Evolutionary conservation across 352 stramenopile species (phyloP).

Genomic region (Thraustochytrium sp.): DNA sequence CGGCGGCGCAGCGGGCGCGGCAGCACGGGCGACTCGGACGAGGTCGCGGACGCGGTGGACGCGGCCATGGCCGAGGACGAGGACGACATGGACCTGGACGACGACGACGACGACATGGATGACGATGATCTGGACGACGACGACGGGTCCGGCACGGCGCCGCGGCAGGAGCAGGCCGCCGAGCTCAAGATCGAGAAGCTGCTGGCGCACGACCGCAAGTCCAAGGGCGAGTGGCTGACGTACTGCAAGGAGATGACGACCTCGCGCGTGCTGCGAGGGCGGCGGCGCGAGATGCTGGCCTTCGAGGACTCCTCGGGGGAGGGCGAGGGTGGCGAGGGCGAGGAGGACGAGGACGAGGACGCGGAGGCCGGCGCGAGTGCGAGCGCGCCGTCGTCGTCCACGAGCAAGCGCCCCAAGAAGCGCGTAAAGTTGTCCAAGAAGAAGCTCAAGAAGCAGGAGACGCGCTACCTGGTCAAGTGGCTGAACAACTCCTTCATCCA

Average conservation of each 20-base stretch:
- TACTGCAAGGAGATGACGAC: conserved; percentile 28
- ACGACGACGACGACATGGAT: neutral
- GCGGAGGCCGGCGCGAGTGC: too few species aligned
- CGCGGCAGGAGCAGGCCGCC: neutral
- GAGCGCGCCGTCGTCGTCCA: neutral
- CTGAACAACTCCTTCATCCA: conserved; percentile 93
- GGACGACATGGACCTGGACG: neutral
- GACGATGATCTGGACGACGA: neutral
- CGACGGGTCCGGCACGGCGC: neutral
- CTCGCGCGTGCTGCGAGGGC: neutral
- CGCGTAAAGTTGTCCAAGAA: conserved; percentile 6
- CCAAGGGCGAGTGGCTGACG: neutral
- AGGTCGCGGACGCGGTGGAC: neutral
- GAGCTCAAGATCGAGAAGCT: conserved; percentile 38
- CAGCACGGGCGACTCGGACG: neutral
- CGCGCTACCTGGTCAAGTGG: conserved; percentile 97
- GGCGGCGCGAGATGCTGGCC: neutral
- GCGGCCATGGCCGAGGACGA: neutral
- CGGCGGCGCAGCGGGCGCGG: too few species aligned
- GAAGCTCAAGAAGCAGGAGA: conserved; percentile 34
- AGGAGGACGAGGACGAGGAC: neutral
- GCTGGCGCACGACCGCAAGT: conserved; percentile 4
- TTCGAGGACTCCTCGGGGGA: neutral
- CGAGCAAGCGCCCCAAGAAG: neutral
- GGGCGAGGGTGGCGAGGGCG: neutral